Evolutionary conservation across 1,284 basidiomycete species (phyloP).

Genomic region (Schizophyllum amplum): DNA sequence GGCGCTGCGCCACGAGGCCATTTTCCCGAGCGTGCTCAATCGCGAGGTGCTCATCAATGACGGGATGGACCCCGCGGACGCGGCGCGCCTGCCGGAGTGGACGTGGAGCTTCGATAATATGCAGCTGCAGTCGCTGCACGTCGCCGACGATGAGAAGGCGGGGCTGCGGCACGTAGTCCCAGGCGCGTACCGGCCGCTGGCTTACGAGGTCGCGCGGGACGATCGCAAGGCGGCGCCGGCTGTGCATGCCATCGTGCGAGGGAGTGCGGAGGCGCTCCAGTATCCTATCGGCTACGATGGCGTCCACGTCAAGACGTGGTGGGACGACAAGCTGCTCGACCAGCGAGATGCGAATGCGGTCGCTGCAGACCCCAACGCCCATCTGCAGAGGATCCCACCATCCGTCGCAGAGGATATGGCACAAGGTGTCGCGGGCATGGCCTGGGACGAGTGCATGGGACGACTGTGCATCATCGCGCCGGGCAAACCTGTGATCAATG

Average conservation of each 20-base stretch:
- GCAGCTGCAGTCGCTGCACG: not conserved
- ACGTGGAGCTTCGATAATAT: not conserved
- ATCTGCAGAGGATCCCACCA: conserved; percentile 12
- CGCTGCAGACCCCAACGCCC: conserved; percentile 3
- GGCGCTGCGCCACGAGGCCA: not conserved
- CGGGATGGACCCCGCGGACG: conserved; percentile 3
- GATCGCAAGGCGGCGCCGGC: not conserved
- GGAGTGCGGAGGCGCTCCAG: not conserved
- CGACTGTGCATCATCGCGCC: conserved; percentile 29
- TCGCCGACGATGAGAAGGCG: not conserved
- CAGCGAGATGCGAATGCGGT: not conserved
- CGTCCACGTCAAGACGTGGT: conserved; percentile 2
- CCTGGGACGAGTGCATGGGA: conserved; percentile 39
- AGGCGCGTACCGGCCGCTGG: not conserved
- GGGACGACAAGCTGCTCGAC: not conserved
- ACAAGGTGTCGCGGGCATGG: conserved; percentile 28
- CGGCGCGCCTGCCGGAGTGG: not conserved
- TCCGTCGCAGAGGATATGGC: conserved; percentile 11
- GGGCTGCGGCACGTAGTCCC: not conserved
- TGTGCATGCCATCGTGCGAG: not conserved
- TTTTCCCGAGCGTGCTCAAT: not conserved
- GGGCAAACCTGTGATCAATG: conserved; percentile 22
- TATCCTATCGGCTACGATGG: not conserved
- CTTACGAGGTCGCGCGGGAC: not conserved
- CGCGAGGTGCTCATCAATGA: conserved; percentile 4